Evolutionary conservation across 1,139 yeast genomes (phyloP), one percentile per base, ranked within the genome.

Genomic region (Protomyces pachydermus): DNA sequence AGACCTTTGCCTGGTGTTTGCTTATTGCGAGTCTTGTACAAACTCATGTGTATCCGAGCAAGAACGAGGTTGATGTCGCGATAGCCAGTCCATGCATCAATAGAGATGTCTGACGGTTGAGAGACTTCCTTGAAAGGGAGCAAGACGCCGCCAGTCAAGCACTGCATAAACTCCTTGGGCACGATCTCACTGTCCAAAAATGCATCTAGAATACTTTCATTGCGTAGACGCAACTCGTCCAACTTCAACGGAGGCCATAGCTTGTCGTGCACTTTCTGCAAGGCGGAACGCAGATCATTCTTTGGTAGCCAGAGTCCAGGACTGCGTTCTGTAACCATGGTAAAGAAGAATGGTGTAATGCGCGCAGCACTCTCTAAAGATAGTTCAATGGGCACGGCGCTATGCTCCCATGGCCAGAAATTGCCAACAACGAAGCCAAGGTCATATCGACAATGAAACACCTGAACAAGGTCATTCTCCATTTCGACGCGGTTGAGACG

Each of bases 371-470:
- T 82, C 0, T 76, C 76, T 48, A 77, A 76, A 14, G 76, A 76
- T 71, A 86, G 75, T 4, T 73, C 72, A 1, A 70, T 71, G 1
- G 82, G 76, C 1, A 75, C 75, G 0, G 95, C 83, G 18, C 78
- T 80, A 71, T 91, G 98, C 67, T 88, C 86, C 50, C 77, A 80
- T 0, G 96, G 91, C 3, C 78, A 77, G 68, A 82, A 83, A 5
- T 79, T 79, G 23, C 85, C 90, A 25, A 84, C 79, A 1, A 85
- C 78, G 2, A 90, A 76, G 1, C 80, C 77, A 65, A 88, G 80
- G 53, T 89, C 95, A 71, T 86, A 90, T 12, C 89, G 80, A 73
- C 98, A 93, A 67, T 84, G 81, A 25, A 93, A 76, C 39, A 90
- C 79, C 71, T 93, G 98, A 9, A 88, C 77, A 61, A 89, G 74